Evolutionary conservation across 2,329 filamentous ascomycete genomes (phyloP).

Genomic region (Aschersonia sp.): DNA sequence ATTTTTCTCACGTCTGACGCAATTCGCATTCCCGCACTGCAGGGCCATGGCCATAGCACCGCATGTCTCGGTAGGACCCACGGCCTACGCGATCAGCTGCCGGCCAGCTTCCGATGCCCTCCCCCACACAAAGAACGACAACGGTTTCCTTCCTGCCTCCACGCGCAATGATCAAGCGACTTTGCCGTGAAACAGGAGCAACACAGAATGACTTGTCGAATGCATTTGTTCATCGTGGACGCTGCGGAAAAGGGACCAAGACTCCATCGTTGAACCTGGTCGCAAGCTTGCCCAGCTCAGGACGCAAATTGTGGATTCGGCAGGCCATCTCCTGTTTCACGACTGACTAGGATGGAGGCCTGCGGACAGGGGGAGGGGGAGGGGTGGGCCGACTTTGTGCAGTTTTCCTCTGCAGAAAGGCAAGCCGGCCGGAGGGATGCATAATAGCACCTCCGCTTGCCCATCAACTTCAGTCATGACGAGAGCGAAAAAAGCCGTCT

Average conservation of each 20-base stretch:
- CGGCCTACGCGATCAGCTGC: neutral
- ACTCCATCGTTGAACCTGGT: slow-evolving; percentile 3
- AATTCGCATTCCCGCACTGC: neutral
- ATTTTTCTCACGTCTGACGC: neutral
- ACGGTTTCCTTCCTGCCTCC: too few species aligned
- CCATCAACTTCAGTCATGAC: neutral
- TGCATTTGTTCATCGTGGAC: neutral
- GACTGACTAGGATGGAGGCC: slow-evolving; percentile 7
- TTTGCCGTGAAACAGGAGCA: neutral
- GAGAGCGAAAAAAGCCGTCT: neutral
- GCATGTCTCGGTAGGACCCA: slow-evolving; percentile 1
- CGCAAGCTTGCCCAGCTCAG: slow-evolving; percentile 9
- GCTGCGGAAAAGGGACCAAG: slow-evolving; percentile 1
- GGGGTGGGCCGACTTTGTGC: slow-evolving; percentile 3
- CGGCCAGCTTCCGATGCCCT: neutral
- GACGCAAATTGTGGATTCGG: slow-evolving; percentile 7
- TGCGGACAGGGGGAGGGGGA: slow-evolving; percentile 4
- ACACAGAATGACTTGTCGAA: neutral
- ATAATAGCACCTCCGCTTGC: neutral
- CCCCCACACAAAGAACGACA: neutral
- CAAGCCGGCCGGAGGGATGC: neutral
- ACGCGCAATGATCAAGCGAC: slow-evolving; percentile 1
- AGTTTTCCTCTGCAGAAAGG: neutral
- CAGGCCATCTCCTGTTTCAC: slow-evolving; percentile 10
- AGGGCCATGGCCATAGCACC: neutral